A percentile compares a stretch with the other conserved stretches of the same genome.
These are phyloP conservation scores for Annulohypoxylon stygium DNA, from an alignment of 495 filamentous ascomycete species.

Conservation along the genomic window DNA sequence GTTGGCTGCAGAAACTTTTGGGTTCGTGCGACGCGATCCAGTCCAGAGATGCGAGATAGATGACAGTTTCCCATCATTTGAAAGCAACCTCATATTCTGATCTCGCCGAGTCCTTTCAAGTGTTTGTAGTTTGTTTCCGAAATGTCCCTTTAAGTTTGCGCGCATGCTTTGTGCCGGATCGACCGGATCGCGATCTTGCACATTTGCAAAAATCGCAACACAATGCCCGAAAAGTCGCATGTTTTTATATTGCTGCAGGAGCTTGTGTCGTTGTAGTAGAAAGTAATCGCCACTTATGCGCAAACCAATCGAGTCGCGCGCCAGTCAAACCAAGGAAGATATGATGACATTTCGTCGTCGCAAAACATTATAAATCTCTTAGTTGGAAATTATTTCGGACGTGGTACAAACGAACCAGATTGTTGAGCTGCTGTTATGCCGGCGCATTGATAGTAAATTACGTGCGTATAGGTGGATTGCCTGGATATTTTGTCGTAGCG, in stretches of 20 bases:
- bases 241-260: neutral
- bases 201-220: neutral
- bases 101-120: neutral
- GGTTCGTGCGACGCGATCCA: constrained; percentile 40
- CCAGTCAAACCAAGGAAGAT: constrained; percentile 2
- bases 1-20: constrained; percentile 38
- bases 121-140: neutral
- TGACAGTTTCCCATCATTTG: constrained; percentile 11
- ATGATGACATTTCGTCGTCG: constrained; percentile 16
- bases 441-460: constrained; percentile 30
- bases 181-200: neutral
- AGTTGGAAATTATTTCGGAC: neutral
- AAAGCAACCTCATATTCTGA: constrained; percentile 7
- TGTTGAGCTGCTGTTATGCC: constrained; percentile 3
- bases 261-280: constrained; percentile 1
- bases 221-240: neutral
- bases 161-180: neutral
- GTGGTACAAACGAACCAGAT: neutral
- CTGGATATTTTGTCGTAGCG: neutral
- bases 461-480: constrained; percentile 8
- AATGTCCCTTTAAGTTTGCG: neutral
- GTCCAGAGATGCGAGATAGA: constrained; percentile 38
- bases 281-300: neutral
- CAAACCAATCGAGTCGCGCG: constrained; percentile 33
- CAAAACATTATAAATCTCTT: neutral